These are phyloP conservation scores for Herpetomonas samuelpessoai DNA, from an alignment of 208 protist genomes.

Conservation along the genomic window DNA sequence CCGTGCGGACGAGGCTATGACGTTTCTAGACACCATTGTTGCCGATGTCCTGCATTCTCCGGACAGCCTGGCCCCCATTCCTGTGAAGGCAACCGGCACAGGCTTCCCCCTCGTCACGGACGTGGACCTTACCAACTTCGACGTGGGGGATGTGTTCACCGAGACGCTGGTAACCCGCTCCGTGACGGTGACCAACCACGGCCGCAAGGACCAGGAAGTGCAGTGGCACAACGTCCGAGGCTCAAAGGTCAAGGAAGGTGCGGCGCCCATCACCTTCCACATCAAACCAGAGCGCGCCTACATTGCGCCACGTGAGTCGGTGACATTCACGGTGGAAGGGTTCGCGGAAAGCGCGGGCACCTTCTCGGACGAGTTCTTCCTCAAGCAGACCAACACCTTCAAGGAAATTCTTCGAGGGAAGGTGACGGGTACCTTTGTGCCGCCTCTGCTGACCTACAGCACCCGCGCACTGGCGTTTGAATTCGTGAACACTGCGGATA, in stretches of 20 bases:
- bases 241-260: conserved; percentile 62
- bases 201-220: conserved; percentile 83
- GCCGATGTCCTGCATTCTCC: conserved; percentile 55
- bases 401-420: conserved; percentile 73
- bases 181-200: conserved; percentile 88
- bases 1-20: conserved; percentile 86
- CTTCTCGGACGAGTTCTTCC: conserved; percentile 75
- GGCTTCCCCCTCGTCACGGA: conserved; percentile 89
- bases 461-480: conserved; percentile 74
- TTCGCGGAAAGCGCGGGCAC: conserved; percentile 36
- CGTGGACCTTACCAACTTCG: conserved; percentile 36
- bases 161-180: conserved; percentile 34
- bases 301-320: conserved; percentile 51
- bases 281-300: conserved; percentile 73
- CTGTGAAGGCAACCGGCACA: conserved; percentile 76
- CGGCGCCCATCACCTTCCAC: conserved; percentile 67
- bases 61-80: conserved; percentile 34
- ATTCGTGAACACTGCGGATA: conserved; percentile 75
- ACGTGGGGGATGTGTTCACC: conserved; percentile 93
- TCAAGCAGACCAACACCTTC: conserved; percentile 79
- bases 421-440: conserved; percentile 81
- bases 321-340: conserved; percentile 69
- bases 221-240: conserved; percentile 83
- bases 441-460: conserved; percentile 82
- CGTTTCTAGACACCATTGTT: conserved; percentile 78